These are phyloP conservation scores for Acephala macrosclerotiorum DNA, from an alignment of 2,329 filamentous ascomycete species.

Conservation along the genomic window DNA sequence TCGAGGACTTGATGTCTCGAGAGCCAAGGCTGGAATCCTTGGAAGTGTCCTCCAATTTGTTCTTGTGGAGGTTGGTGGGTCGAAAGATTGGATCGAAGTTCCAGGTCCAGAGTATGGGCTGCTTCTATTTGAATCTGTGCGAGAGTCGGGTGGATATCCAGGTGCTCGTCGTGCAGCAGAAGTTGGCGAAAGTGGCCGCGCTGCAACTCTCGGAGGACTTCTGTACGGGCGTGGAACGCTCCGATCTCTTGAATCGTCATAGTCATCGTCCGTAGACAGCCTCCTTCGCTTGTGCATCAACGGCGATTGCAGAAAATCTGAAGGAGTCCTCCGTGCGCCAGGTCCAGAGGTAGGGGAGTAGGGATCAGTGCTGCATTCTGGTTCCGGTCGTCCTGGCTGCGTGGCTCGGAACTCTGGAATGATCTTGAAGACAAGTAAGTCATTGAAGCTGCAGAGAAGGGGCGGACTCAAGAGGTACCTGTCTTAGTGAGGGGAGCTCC, in stretches of 20 bases:
- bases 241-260: constrained; percentile 22
- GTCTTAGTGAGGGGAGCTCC: constrained; percentile 35
- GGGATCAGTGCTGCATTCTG: constrained; percentile 21
- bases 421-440: constrained; percentile 22
- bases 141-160: constrained; percentile 23
- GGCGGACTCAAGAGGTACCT: constrained; percentile 27
- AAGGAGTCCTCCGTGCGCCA: not conserved
- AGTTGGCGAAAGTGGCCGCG: constrained; percentile 25
- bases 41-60: constrained; percentile 30
- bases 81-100: constrained; percentile 22
- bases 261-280: constrained; percentile 29
- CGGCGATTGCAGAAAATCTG: not conserved
- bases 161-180: constrained; percentile 20
- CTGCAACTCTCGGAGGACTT: constrained; percentile 24
- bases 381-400: constrained; percentile 12
- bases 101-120: constrained; percentile 26
- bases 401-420: constrained; percentile 27
- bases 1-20: constrained; percentile 17
- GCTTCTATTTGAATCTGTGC: constrained; percentile 23
- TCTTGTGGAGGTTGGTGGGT: constrained; percentile 15
- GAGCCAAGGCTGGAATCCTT: constrained; percentile 32
- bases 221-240: constrained; percentile 21
- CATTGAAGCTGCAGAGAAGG: not conserved
- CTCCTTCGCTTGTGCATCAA: constrained; percentile 31
- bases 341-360: constrained; percentile 21